Conservation (phyloP, 129 eudicot species). For the Silybum marianum region DNA sequence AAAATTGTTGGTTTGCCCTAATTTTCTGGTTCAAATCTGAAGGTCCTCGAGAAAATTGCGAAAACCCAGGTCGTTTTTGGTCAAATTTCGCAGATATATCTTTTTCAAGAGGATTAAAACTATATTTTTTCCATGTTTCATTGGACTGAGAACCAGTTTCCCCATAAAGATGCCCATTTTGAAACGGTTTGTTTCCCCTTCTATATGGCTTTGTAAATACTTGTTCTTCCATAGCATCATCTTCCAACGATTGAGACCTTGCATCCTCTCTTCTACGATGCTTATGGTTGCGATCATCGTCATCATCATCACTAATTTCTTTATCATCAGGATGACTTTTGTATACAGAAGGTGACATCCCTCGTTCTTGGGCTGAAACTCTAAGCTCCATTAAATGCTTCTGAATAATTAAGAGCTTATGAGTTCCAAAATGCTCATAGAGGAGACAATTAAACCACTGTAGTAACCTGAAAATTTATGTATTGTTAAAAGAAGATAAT, state of each 20-base stretch:
- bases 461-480: constrained; percentile 19
- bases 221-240: constrained; percentile 66
- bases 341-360: constrained; percentile 59
- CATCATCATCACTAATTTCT: constrained; percentile 93
- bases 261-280: constrained; percentile 84
- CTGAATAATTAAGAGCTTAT: constrained; percentile 1
- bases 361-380: constrained; percentile 56
- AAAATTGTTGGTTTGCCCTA: constrained; percentile 27
- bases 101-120: constrained; percentile 36
- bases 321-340: constrained; percentile 78
- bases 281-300: constrained; percentile 99
- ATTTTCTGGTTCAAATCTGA: constrained; percentile 55
- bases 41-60: constrained; percentile 53
- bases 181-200: constrained; percentile 66
- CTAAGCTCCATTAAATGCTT: constrained; percentile 65
- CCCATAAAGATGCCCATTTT: constrained; percentile 57
- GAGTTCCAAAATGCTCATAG: not conserved
- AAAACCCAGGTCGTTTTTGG: constrained; percentile 55
- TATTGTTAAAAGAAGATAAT: constrained; percentile 2
- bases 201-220: constrained; percentile 58
- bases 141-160: constrained; percentile 64
- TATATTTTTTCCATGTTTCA: constrained; percentile 48
- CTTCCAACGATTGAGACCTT: constrained; percentile 70
- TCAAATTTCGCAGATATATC: constrained; percentile 53
- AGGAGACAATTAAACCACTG: constrained; percentile 13